Evolutionary conservation across 2,329 filamentous ascomycete species (phyloP).

Genomic region (Penicillium sp.): DNA sequence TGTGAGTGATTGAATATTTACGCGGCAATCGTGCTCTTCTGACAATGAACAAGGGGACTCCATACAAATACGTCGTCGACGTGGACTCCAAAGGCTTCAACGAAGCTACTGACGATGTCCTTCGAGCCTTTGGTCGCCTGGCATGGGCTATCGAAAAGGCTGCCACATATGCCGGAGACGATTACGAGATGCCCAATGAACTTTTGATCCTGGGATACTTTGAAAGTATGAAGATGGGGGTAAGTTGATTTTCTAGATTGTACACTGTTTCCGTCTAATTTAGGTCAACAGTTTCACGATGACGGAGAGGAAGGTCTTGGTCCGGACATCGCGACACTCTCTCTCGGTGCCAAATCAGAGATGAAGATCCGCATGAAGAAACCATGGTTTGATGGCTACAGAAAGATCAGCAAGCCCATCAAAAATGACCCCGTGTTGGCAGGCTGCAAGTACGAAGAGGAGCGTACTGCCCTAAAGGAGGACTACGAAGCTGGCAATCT

Average conservation of each 20-base stretch:
- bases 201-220: conserved; percentile 57
- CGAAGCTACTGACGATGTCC: conserved; percentile 44
- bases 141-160: conserved; percentile 53
- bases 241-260: conserved; percentile 23
- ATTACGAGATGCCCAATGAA: conserved; percentile 52
- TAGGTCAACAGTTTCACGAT: conserved; percentile 44
- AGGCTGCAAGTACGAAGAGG: conserved; percentile 27
- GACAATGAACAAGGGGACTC: conserved; percentile 47
- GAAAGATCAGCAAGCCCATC: conserved; percentile 17
- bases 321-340: conserved; percentile 55
- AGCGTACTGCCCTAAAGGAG: conserved; percentile 26
- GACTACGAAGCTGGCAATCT: conserved; percentile 21
- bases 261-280: neutral
- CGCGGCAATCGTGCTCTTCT: neutral
- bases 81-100: conserved; percentile 46
- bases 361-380: conserved; percentile 58
- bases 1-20: conserved; percentile 28
- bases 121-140: conserved; percentile 48
- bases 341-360: conserved; percentile 51
- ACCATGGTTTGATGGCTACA: conserved; percentile 45
- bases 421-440: conserved; percentile 32
- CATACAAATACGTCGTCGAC: conserved; percentile 58
- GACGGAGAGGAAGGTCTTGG: conserved; percentile 58
- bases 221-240: conserved; percentile 53
- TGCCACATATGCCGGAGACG: conserved; percentile 26